phyloP scores from a whole-genome alignment of 495 filamentous ascomycete species.

The Mycothermus thermophilus region DNA sequence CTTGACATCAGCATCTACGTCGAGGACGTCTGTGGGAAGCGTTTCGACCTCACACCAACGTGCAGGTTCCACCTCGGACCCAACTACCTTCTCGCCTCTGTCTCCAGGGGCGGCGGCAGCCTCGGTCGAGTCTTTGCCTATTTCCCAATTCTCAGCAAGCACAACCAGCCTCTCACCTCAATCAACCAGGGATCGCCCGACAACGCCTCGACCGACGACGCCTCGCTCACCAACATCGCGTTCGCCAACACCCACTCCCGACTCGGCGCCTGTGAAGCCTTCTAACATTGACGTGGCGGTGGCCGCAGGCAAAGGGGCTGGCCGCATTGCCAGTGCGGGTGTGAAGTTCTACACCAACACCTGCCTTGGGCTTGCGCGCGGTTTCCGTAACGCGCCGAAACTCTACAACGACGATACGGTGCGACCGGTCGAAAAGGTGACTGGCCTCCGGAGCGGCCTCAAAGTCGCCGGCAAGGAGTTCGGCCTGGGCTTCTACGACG shows the following conservation, averaged over 20 bases:
- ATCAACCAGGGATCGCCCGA: neutral
- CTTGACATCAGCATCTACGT: too few species aligned
- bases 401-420: slow-evolving; percentile 69
- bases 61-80: neutral
- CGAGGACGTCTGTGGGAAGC: too few species aligned
- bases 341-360: slow-evolving; percentile 70
- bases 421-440: slow-evolving; percentile 53
- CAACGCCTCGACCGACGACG: slow-evolving; percentile 3
- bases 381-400: slow-evolving; percentile 74
- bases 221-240: neutral
- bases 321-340: slow-evolving; percentile 54
- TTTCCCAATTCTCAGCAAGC: neutral
- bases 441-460: slow-evolving; percentile 51
- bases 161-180: neutral
- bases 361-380: slow-evolving; percentile 60
- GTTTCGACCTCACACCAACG: neutral
- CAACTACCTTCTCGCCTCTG: neutral
- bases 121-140: neutral
- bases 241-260: neutral
- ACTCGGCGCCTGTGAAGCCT: neutral
- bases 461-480: slow-evolving; percentile 55
- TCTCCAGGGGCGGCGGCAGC: neutral
- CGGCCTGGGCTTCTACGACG: slow-evolving; percentile 52
- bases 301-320: slow-evolving; percentile 47
- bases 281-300: slow-evolving; percentile 41